Conservation (phyloP, 306 rosid genomes). For the Arachis stenosperma region DNA sequence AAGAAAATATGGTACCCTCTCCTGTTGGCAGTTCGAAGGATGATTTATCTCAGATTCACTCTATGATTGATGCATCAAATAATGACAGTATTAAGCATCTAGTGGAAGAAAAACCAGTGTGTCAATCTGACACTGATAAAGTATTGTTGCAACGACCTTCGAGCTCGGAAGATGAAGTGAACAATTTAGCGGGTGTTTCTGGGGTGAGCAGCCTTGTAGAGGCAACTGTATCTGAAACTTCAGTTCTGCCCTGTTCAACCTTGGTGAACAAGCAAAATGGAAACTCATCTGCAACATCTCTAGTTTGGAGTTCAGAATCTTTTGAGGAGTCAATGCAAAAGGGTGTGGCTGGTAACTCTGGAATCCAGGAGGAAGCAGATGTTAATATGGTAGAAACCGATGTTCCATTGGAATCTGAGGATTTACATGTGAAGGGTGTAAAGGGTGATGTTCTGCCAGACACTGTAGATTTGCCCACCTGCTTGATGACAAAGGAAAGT, state of each 20-base stretch:
- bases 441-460: slow-evolving; percentile 5
- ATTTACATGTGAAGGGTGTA: slow-evolving; percentile 4
- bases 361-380: slow-evolving; percentile 38
- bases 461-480: slow-evolving; percentile 28
- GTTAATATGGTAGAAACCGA: slow-evolving; percentile 34
- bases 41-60: slow-evolving; percentile 19
- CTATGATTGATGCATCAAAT: slow-evolving; percentile 24
- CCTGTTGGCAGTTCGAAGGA: slow-evolving; percentile 8
- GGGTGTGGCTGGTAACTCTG: slow-evolving; percentile 18
- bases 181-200: slow-evolving; percentile 33
- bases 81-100: neutral
- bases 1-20: slow-evolving; percentile 19
- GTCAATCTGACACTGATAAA: neutral
- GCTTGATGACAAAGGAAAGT: slow-evolving; percentile 17
- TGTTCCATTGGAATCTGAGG: slow-evolving; percentile 39
- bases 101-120: neutral
- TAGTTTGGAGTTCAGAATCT: slow-evolving; percentile 19
- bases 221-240: slow-evolving; percentile 39
- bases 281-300: slow-evolving; percentile 20
- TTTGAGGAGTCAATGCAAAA: slow-evolving; percentile 36
- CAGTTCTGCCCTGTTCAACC: slow-evolving; percentile 21
- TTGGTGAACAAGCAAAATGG: slow-evolving; percentile 32
- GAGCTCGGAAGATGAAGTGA: slow-evolving; percentile 4
- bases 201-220: slow-evolving; percentile 22
- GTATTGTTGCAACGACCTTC: neutral